Base-by-base conservation (phyloP, 305 asterid genomes). In the Solanum chacoense region DNA sequence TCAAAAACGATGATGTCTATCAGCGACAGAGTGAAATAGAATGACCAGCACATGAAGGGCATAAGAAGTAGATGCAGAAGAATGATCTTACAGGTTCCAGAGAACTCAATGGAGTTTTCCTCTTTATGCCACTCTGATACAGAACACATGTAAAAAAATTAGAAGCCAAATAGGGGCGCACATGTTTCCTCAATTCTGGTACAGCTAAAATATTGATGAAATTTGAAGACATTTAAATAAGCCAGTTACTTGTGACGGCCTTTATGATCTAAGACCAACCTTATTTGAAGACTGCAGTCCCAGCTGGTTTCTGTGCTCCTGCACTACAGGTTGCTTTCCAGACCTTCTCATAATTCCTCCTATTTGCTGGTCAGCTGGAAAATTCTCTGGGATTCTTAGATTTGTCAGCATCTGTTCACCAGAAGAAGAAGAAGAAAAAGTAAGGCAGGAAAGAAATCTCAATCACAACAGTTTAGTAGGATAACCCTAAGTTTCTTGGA, bases 91-190 rank as follows among this genome's bases (percentile, higher is more conserved):
- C 87, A 83, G 31, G 11, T 83, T 16, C 73, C 74, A 50, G 12
- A 50, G 73, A 50, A 50, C 74, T 83, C 74, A 9, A 22, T 18
- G 87, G 28, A 83, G 26, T 42, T 74, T 79, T 86, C 50, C 87
- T 86, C 84, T 86, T 89, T 77, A 59, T 89, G 84, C 8, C 84
- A 20, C 67, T 86, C 89, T 78, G 87, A 89, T 31, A 20, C 31
- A 77, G 35, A 84, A 55, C 50, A 22, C 87, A 84, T 32, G 40
- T 55, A 55, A 84, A 32, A 8, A 55, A 84, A 84, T 84, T 55
- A 84, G 50, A 50, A 12, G 34, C 75, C 75, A 84, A 84, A 84
- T 59, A 84, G 45, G 11, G 87, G 20, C 4, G 85, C 31, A 31
- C 45, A 84, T 55, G 34, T 59, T 55, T 29, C 86, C 85, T 42